Conservation (phyloP, 2,329 filamentous ascomycete species). For the Fusarium sp. region DNA sequence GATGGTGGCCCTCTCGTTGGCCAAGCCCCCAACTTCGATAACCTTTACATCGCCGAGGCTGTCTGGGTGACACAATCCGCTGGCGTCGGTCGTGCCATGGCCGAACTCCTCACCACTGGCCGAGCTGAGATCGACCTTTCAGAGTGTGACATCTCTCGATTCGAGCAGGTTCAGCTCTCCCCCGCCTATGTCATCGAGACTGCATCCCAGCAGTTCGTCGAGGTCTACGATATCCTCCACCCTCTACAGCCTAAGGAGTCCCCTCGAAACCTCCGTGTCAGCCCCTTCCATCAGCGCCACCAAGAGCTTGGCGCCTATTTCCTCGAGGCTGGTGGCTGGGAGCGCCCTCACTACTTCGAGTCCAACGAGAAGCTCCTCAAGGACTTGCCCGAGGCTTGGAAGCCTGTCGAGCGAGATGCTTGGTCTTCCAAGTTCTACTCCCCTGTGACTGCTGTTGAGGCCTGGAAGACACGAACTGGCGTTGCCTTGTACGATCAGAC, state of each 20-base stretch:
- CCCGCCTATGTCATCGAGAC: constrained; percentile 69
- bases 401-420: constrained; percentile 65
- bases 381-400: constrained; percentile 65
- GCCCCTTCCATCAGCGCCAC: constrained; percentile 68
- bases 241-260: constrained; percentile 69
- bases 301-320: constrained; percentile 68
- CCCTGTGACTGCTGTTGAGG: constrained; percentile 69
- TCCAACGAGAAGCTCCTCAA: constrained; percentile 65
- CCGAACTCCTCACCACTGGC: constrained; percentile 68
- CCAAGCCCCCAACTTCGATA: constrained; percentile 67
- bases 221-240: constrained; percentile 74
- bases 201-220: constrained; percentile 70
- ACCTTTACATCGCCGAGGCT: constrained; percentile 73
- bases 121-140: constrained; percentile 67
- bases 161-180: constrained; percentile 70
- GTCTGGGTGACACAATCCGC: constrained; percentile 76
- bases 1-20: constrained; percentile 72
- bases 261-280: constrained; percentile 69
- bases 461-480: constrained; percentile 73
- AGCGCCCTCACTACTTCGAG: constrained; percentile 73
- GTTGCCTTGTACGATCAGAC: constrained; percentile 74
- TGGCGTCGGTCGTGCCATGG: constrained; percentile 70
- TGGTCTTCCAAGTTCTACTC: constrained; percentile 71
- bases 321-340: constrained; percentile 71
- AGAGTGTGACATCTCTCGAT: constrained; percentile 70